A percentile compares a stretch with the other conserved stretches of the same genome.
Evolutionary conservation across 148 eudicot species (phyloP).

Genomic region (Mesembryanthemum crystallinum): DNA sequence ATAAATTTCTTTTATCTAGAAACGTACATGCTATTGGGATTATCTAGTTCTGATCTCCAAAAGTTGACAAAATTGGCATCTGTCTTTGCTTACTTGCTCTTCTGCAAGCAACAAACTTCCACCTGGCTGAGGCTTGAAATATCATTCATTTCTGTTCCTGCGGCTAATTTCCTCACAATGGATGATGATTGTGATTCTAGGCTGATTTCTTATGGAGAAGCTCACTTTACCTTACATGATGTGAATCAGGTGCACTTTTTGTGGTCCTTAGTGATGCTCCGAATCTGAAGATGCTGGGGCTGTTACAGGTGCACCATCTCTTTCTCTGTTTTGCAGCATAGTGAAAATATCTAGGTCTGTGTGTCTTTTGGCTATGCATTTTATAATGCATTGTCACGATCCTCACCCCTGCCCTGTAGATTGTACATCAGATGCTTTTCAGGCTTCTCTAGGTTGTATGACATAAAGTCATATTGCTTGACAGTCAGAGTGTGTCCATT

Average conservation of each 20-base stretch:
- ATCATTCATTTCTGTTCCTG: background rate
- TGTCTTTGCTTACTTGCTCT: background rate
- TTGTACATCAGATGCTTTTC: slow-evolving; percentile 2
- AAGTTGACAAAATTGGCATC: background rate
- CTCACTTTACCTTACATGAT: slow-evolving; percentile 26
- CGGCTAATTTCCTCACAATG: background rate
- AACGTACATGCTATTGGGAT: background rate
- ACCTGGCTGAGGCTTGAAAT: background rate
- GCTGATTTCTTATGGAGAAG: background rate
- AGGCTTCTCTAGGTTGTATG: background rate
- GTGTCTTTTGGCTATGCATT: background rate
- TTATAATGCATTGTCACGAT: background rate
- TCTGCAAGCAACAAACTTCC: background rate
- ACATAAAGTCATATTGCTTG: background rate
- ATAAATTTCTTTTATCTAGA: no score
- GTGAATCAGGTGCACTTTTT: slow-evolving; percentile 77
- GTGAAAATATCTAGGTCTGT: background rate
- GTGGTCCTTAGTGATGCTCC: slow-evolving; percentile 81
- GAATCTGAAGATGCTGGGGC: slow-evolving; percentile 92
- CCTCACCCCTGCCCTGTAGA: background rate
- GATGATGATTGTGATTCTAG: slow-evolving; percentile 3
- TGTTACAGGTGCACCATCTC: slow-evolving; percentile 63
- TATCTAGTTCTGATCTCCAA: background rate
- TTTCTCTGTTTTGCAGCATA: background rate
- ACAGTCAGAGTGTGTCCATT: background rate